A percentile compares a stretch with the other conserved stretches of the same genome.
phyloP scores from a whole-genome alignment of 805 yeast genomes.

The Candida xyloterini region DNA sequence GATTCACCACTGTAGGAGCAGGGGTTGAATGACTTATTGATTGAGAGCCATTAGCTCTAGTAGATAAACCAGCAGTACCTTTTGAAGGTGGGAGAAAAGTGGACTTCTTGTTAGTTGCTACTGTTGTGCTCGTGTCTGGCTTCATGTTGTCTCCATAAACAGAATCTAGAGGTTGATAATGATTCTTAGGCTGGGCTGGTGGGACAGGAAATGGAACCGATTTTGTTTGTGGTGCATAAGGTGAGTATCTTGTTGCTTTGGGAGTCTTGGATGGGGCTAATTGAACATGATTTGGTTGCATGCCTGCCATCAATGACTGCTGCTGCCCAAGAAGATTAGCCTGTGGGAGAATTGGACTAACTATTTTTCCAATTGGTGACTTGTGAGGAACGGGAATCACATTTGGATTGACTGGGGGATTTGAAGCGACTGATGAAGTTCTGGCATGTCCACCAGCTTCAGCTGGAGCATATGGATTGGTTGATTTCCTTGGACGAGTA shows the following conservation, averaged over 20 bases:
- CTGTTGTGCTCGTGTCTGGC: conserved; percentile 15
- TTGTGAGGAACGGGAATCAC: conserved; percentile 31
- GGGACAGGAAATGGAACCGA: conserved; percentile 9
- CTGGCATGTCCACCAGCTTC: conserved; percentile 32
- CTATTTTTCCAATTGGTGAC: conserved; percentile 18
- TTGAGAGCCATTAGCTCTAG: neutral
- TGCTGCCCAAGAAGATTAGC: neutral
- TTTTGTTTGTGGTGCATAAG: conserved; percentile 13
- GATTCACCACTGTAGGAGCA: conserved; percentile 43
- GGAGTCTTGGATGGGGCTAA: neutral
- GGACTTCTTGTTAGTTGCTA: conserved; percentile 13
- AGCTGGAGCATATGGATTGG: conserved; percentile 34
- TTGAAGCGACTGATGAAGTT: conserved; percentile 21
- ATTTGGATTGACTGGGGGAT: conserved; percentile 26
- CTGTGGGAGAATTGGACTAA: conserved; percentile 12
- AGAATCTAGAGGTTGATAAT: conserved; percentile 16
- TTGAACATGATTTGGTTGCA: neutral
- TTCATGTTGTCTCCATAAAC: conserved; percentile 20
- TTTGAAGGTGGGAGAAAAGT: conserved; percentile 18
- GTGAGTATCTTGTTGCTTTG: conserved; percentile 18
- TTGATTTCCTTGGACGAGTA: conserved; percentile 11
- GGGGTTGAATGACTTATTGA: conserved; percentile 25
- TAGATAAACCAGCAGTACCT: conserved; percentile 1
- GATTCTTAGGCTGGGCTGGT: conserved; percentile 1
- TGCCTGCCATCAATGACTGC: conserved; percentile 1